These are phyloP conservation scores for Rhododendron ovatum DNA, from an alignment of 148 eudicot species.

Conservation along the genomic window DNA sequence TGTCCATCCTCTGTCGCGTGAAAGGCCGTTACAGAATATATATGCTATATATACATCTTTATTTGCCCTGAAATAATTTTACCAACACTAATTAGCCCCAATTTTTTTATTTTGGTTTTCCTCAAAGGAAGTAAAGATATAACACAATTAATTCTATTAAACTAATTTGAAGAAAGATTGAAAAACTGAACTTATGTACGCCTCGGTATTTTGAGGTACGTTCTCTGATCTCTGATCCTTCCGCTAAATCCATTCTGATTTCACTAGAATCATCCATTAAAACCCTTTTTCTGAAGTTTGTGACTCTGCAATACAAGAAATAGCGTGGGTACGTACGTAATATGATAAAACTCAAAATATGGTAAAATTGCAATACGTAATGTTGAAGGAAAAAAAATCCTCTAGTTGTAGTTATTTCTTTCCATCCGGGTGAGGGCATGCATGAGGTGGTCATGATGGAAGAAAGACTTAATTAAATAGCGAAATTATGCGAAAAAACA, in stretches of 20 bases:
- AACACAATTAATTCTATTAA: background rate
- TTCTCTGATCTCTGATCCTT: background rate
- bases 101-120: background rate
- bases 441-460: too few relatives aligned
- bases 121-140: background rate
- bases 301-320: background rate
- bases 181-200: background rate
- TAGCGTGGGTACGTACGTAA: background rate
- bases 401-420: too few relatives aligned
- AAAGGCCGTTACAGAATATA: background rate
- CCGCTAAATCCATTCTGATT: background rate
- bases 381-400: too few relatives aligned
- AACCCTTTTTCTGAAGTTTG: background rate
- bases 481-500: too few relatives aligned
- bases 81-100: background rate
- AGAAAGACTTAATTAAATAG: too few relatives aligned
- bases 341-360: too few relatives aligned
- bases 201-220: background rate
- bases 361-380: too few relatives aligned
- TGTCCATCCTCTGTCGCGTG: background rate
- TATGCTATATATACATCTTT: background rate
- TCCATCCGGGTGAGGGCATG: too few relatives aligned
- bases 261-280: background rate
- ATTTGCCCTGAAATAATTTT: background rate
- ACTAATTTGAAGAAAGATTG: background rate